Percentiles rank a stretch among this genome's conserved stretches.
Conservation (phyloP, 352 stramenopile species). For the Globisporangium paroecandrum region DNA sequence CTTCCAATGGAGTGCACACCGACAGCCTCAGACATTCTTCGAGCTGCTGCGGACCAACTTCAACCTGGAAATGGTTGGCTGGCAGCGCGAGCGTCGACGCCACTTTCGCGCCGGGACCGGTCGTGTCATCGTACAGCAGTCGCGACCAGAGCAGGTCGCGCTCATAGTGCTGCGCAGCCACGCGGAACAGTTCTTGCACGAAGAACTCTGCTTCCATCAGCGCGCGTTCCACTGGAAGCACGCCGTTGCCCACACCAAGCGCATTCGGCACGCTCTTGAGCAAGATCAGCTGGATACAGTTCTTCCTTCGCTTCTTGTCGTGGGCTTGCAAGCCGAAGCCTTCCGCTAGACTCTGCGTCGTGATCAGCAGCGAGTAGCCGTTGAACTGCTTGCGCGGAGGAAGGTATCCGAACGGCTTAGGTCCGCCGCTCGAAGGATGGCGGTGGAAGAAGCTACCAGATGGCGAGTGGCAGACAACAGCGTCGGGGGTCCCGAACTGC, state of each 20-base stretch:
- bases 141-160: slow-evolving; percentile 84
- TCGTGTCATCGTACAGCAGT: slow-evolving; percentile 66
- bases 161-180: slow-evolving; percentile 78
- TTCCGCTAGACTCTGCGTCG: slow-evolving; percentile 50
- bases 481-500: slow-evolving; percentile 82
- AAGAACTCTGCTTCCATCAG: slow-evolving; percentile 78
- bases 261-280: slow-evolving; percentile 42
- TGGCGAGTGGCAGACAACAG: slow-evolving; percentile 72
- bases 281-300: slow-evolving; percentile 68
- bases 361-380: slow-evolving; percentile 79
- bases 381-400: slow-evolving; percentile 19
- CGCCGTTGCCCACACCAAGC: slow-evolving; percentile 40
- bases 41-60: slow-evolving; percentile 78
- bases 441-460: slow-evolving; percentile 82
- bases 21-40: slow-evolving; percentile 82
- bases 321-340: slow-evolving; percentile 28
- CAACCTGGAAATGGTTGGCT: slow-evolving; percentile 55
- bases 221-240: slow-evolving; percentile 59
- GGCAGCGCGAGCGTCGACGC: slow-evolving; percentile 51
- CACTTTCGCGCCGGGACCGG: slow-evolving; percentile 46
- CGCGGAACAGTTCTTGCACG: slow-evolving; percentile 72
- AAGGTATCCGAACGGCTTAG: slow-evolving; percentile 23
- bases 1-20: slow-evolving; percentile 71
- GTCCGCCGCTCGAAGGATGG: slow-evolving; percentile 24
- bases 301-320: slow-evolving; percentile 52